A percentile compares a stretch with the other conserved stretches of the same genome.
Evolutionary conservation across 352 stramenopile genomes (phyloP).

Genomic region (Phytophthora multivora): DNA sequence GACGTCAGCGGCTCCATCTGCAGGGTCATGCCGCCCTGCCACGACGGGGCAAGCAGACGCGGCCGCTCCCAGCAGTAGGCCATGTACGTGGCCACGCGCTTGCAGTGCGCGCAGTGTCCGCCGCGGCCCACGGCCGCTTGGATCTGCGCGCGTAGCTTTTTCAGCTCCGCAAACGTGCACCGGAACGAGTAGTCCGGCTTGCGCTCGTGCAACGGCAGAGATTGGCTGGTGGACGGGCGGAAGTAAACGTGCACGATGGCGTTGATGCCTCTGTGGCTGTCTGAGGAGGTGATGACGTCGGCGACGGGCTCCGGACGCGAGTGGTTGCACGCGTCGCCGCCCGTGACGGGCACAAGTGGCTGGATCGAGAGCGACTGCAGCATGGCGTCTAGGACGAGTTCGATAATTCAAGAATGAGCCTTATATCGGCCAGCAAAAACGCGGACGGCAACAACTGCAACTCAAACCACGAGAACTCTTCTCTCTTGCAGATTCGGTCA

Average conservation of each 20-base stretch:
- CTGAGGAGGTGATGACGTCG: conserved; percentile 23
- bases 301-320: conserved; percentile 30
- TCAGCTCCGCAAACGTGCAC: conserved; percentile 34
- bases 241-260: conserved; percentile 36
- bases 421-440: conserved; percentile 19
- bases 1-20: conserved; percentile 32
- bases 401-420: conserved; percentile 30
- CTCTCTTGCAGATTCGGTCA: conserved; percentile 23
- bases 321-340: conserved; percentile 23
- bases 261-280: conserved; percentile 28
- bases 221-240: conserved; percentile 1
- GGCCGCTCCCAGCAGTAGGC: conserved; percentile 42
- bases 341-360: conserved; percentile 28
- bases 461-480: conserved; percentile 16
- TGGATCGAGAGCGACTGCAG: conserved; percentile 43
- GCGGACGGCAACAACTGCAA: conserved; percentile 24
- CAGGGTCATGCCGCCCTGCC: conserved; percentile 39
- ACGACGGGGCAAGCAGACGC: conserved; percentile 36
- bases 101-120: conserved; percentile 36
- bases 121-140: conserved; percentile 26
- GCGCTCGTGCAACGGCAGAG: conserved; percentile 17
- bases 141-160: conserved; percentile 36
- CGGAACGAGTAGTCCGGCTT: conserved; percentile 32
- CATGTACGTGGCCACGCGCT: conserved; percentile 40
- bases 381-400: conserved; percentile 19